Conservation (phyloP, 768 basidiomycete genomes). For the Boletus sensibilis region DNA sequence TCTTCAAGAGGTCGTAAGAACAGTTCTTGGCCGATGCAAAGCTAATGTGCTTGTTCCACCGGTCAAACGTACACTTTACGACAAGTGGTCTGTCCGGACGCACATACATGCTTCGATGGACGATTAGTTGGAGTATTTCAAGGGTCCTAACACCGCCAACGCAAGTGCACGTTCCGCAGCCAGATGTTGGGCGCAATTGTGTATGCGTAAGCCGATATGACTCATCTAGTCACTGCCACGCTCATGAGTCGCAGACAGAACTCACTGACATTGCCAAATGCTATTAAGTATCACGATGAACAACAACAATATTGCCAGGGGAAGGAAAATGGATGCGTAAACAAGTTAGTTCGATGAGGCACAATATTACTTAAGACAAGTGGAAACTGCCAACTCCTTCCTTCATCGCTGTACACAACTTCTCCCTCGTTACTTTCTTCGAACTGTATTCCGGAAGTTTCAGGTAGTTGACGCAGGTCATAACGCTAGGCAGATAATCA, state of each 20-base stretch:
- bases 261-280: neutral
- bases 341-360: slow-evolving; percentile 21
- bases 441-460: slow-evolving; percentile 96
- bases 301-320: slow-evolving; percentile 15
- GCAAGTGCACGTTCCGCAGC: slow-evolving; percentile 25
- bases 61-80: slow-evolving; percentile 81
- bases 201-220: slow-evolving; percentile 8
- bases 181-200: neutral
- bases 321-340: slow-evolving; percentile 15
- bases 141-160: slow-evolving; percentile 1
- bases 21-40: slow-evolving; percentile 81
- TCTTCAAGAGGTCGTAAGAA: slow-evolving; percentile 68
- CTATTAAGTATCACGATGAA: slow-evolving; percentile 4
- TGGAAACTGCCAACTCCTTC: slow-evolving; percentile 98
- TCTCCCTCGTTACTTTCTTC: slow-evolving; percentile 80
- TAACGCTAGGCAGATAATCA: slow-evolving; percentile 94
- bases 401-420: slow-evolving; percentile 78
- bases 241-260: neutral
- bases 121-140: slow-evolving; percentile 3
- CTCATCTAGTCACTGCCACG: slow-evolving; percentile 2
- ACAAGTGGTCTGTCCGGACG: slow-evolving; percentile 76
- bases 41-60: slow-evolving; percentile 69
- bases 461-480: slow-evolving; percentile 98
- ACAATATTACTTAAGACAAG: slow-evolving; percentile 62
- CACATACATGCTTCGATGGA: slow-evolving; percentile 30